These are phyloP conservation scores for Chrysoporthe austroafricana DNA, from an alignment of 2,329 filamentous ascomycete species.

Conservation along the genomic window DNA sequence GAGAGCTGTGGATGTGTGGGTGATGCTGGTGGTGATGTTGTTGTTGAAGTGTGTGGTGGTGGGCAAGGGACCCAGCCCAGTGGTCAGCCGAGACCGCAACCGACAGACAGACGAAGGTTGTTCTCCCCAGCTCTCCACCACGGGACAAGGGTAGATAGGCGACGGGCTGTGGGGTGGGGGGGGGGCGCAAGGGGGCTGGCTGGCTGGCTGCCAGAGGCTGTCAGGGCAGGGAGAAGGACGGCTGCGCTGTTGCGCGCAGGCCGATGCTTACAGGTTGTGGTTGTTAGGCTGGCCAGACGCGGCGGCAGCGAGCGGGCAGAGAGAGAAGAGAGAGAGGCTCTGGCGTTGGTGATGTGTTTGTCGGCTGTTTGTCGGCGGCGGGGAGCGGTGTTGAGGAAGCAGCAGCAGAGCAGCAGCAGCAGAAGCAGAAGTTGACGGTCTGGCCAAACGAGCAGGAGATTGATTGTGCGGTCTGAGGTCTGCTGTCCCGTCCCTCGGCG, in stretches of 20 bases:
- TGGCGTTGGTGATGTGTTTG: too few species aligned
- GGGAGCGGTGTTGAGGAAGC: too few species aligned
- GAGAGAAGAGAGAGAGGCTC: too few species aligned
- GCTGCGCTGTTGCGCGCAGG: not conserved
- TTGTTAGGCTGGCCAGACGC: too few species aligned
- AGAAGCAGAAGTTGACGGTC: too few species aligned
- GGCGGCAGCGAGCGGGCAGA: too few species aligned
- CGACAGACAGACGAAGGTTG: constrained; percentile 9
- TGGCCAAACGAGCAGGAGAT: not conserved
- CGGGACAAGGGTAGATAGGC: not conserved
- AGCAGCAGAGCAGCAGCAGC: not conserved
- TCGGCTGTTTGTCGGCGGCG: too few species aligned
- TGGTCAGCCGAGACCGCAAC: constrained; percentile 15
- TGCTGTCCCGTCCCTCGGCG: not conserved
- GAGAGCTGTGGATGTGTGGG: not conserved
- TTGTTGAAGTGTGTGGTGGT: not conserved
- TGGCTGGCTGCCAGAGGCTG: not conserved
- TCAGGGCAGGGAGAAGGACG: not conserved
- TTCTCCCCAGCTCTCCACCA: not conserved
- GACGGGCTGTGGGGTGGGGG: too few species aligned
- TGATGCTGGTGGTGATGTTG: constrained; percentile 11
- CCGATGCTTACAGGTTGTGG: not conserved
- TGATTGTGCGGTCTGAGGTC: not conserved
- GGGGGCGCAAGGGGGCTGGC: not conserved
- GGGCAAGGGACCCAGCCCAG: not conserved